These are phyloP conservation scores for Coniochaeta ligniaria DNA, from an alignment of 2,329 filamentous ascomycete genomes.

Conservation along the genomic window DNA sequence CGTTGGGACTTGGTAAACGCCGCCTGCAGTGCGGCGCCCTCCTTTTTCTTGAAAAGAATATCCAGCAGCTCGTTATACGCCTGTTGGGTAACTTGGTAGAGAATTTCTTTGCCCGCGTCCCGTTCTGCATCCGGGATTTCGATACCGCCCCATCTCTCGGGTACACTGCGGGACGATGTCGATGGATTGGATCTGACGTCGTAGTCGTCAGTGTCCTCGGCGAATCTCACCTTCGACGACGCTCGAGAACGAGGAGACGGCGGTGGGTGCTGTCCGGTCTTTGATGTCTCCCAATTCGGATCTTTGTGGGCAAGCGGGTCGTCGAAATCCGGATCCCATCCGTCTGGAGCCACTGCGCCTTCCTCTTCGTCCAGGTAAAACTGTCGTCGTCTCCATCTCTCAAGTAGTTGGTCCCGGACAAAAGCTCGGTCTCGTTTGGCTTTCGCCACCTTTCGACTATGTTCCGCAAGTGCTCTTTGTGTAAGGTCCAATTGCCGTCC, in stretches of 20 bases:
- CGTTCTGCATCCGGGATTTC: constrained; percentile 73
- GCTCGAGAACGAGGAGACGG: constrained; percentile 57
- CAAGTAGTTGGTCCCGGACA: constrained; percentile 49
- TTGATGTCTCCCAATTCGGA: constrained; percentile 34
- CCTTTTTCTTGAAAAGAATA: constrained; percentile 72
- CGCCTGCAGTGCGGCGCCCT: constrained; percentile 66
- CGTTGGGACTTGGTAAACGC: constrained; percentile 56
- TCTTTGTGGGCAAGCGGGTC: constrained; percentile 40
- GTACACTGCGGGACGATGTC: constrained; percentile 63
- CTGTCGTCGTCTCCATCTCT: constrained; percentile 68
- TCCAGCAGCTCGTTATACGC: constrained; percentile 91
- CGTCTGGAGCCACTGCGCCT: constrained; percentile 56
- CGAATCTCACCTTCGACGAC: constrained; percentile 73
- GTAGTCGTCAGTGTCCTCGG: constrained; percentile 62
- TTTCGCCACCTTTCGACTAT: constrained; percentile 26
- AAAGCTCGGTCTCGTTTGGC: constrained; percentile 28
- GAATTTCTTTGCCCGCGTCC: constrained; percentile 78
- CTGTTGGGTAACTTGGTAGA: constrained; percentile 88
- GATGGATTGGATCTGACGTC: constrained; percentile 67
- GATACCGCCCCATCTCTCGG: constrained; percentile 70
- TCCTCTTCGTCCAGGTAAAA: constrained; percentile 87
- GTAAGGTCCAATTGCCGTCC: constrained; percentile 26
- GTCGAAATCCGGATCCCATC: constrained; percentile 51
- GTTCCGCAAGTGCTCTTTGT: constrained; percentile 5
- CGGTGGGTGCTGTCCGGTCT: constrained; percentile 24